Evolutionary conservation across 2,329 filamentous ascomycete genomes (phyloP).

Genomic region (Falciphora oryzae): DNA sequence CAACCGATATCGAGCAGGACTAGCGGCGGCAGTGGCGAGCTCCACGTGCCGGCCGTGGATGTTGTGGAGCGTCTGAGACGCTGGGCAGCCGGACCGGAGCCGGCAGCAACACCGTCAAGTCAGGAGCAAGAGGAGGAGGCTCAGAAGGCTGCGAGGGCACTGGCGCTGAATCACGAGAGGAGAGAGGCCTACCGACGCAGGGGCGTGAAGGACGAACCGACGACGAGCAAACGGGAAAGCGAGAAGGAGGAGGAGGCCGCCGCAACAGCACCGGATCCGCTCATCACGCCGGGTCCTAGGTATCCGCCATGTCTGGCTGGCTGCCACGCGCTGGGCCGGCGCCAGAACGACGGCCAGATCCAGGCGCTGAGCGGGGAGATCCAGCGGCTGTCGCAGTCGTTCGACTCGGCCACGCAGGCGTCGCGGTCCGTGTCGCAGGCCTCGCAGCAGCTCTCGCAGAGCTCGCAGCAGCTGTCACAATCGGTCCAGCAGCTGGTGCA

Average conservation of each 20-base stretch:
- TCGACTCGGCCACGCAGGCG: conserved; percentile 20
- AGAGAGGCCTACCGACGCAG: neutral
- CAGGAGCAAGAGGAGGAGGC: conserved; percentile 9
- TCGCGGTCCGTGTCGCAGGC: conserved; percentile 26
- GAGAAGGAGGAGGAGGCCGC: conserved; percentile 1
- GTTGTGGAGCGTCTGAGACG: conserved; percentile 2
- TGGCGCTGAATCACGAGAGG: conserved; percentile 9
- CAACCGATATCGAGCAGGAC: neutral
- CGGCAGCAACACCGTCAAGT: conserved; percentile 5
- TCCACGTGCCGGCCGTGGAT: neutral
- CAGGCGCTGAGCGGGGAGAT: conserved; percentile 22
- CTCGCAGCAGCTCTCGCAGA: conserved; percentile 26
- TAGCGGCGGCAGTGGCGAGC: neutral
- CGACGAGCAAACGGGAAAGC: neutral
- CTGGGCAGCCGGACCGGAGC: conserved; percentile 2
- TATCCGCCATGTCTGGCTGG: conserved; percentile 9
- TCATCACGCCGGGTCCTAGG: conserved; percentile 21
- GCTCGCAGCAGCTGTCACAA: conserved; percentile 23
- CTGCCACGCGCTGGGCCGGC: conserved; percentile 9
- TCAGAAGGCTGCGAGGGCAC: conserved; percentile 10
- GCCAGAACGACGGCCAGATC: conserved; percentile 21
- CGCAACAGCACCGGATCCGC: conserved; percentile 2
- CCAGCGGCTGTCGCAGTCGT: conserved; percentile 24
- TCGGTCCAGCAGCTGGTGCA: conserved; percentile 25
- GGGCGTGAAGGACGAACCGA: neutral